phyloP scores from a whole-genome alignment of 2,329 filamentous ascomycete species.

The Fusarium solani-melongenae region DNA sequence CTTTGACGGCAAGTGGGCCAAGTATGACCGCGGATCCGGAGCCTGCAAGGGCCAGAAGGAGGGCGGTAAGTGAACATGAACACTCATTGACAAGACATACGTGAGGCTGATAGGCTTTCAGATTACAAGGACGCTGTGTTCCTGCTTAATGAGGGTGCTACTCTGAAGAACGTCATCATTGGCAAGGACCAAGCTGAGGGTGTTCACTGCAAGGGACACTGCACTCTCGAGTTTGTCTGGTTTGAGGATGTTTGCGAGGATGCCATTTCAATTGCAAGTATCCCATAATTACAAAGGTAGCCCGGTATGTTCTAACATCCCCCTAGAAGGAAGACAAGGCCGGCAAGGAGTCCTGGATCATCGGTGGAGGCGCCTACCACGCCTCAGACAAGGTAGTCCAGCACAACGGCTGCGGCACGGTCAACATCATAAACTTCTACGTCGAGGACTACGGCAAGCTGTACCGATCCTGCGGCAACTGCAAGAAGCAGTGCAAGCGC shows the following conservation, averaged over 20 bases:
- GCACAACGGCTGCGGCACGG: slow-evolving; percentile 54
- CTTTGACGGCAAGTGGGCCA: slow-evolving; percentile 48
- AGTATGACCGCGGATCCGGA: slow-evolving; percentile 51
- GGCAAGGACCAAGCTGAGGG: slow-evolving; percentile 60
- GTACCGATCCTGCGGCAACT: slow-evolving; percentile 58
- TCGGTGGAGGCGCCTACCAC: slow-evolving; percentile 56
- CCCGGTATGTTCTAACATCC: slow-evolving; percentile 24
- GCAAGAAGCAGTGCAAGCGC: slow-evolving; percentile 25
- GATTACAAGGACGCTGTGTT: slow-evolving; percentile 57
- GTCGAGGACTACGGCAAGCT: slow-evolving; percentile 58
- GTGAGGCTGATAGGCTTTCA: slow-evolving; percentile 28
- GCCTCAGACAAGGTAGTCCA: slow-evolving; percentile 54
- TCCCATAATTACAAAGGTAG: neutral
- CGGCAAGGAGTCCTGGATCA: slow-evolving; percentile 52
- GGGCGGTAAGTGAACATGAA: slow-evolving; percentile 30
- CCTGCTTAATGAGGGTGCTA: slow-evolving; percentile 60
- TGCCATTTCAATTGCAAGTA: slow-evolving; percentile 46
- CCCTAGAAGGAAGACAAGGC: slow-evolving; percentile 22
- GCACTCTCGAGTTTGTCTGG: slow-evolving; percentile 52
- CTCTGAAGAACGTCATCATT: slow-evolving; percentile 63
- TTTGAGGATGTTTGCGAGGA: slow-evolving; percentile 53
- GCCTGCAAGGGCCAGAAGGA: slow-evolving; percentile 42
- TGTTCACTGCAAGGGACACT: slow-evolving; percentile 61
- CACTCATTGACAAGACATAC: neutral
- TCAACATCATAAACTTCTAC: slow-evolving; percentile 43